Percentiles rank a stretch among this genome's conserved stretches.
phyloP scores from a whole-genome alignment of 2,329 filamentous ascomycete genomes.

The Calonectria hongkongensis region DNA sequence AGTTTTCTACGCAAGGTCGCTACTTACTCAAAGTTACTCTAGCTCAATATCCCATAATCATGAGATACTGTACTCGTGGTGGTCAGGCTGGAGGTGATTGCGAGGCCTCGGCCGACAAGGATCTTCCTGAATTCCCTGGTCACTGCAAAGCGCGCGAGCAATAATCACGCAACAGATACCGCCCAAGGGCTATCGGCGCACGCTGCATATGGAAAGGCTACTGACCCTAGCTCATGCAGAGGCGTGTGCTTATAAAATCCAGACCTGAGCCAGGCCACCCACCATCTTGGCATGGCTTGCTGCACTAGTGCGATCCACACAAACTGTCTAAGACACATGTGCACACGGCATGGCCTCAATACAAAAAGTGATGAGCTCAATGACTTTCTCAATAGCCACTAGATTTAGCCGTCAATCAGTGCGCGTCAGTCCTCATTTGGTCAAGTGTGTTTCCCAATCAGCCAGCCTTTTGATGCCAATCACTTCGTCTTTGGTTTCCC shows the following conservation, averaged over 20 bases:
- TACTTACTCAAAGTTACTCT: too few relatives aligned
- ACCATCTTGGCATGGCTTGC: not conserved
- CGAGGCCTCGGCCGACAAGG: not conserved
- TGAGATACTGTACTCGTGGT: not conserved
- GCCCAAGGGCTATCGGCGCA: not conserved
- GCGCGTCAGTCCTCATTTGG: not conserved
- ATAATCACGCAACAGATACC: constrained; percentile 8
- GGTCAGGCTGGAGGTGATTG: not conserved
- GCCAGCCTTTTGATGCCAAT: constrained; percentile 20
- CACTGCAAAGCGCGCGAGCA: not conserved
- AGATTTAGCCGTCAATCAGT: not conserved
- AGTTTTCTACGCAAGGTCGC: too few relatives aligned
- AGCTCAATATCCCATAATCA: not conserved
- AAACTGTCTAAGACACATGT: not conserved
- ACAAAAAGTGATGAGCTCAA: not conserved
- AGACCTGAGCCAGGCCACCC: not conserved
- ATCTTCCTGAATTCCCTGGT: not conserved
- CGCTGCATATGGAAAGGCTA: constrained; percentile 2
- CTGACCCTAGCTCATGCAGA: not conserved
- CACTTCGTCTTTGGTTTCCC: constrained; percentile 1
- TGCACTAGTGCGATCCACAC: not conserved
- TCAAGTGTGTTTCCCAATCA: not conserved
- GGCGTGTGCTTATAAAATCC: constrained; percentile 1
- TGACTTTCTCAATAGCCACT: not conserved
- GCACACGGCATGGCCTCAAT: not conserved